Evolutionary conservation across 305 asterid genomes (phyloP), one percentile per base, ranked within the genome.

Genomic region (Solanum aculeatissimum): DNA sequence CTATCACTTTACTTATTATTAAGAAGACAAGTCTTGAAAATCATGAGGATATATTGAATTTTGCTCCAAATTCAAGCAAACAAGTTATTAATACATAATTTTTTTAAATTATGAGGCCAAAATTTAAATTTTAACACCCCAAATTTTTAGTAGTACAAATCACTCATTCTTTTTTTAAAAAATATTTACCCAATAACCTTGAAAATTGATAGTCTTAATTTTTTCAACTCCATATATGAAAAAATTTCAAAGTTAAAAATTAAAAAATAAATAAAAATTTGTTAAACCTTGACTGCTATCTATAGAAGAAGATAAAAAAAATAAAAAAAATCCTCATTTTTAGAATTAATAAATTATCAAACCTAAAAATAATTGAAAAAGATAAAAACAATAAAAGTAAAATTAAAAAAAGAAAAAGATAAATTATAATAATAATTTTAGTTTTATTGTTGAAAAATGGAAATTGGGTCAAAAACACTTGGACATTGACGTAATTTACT

Each of bases 401-500:
- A 21, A 58, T 0, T 13, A 49, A 10, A 69, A n/a, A 25, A 25
- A 42, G 0, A 42, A 21, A 38, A 38, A 70, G 3, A 71, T 14
- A 13, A 43, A 70, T 40, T 11, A 72, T 42, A 43, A 71, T 1
- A 7, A 42, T 7, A 23, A 23, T 43, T 21, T 43, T 4, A n/a
- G 11, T 11, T n/a, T 70, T 42, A 8, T 9, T 21, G 1, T 13
- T 7, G 0, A 12, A 38, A 70, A 4, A 27, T 10, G 38, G 4
- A 51, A 77, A 27, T 27, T 27, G 6, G 2, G 82, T 77, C 63
- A 77, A 77, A 10, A 77, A 18, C 10, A 77, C 25, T 51, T 77
- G 88, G 93, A 86, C 42, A 86, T 84, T 79, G 71, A 21, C 38
- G 92, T 89, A 87, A 91, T 85, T 87, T 81, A 4, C 57, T 10